A percentile compares a stretch with the other conserved stretches of the same genome.
phyloP scores from a whole-genome alignment of 148 eudicot genomes.

The Rhododendron williamsianum region DNA sequence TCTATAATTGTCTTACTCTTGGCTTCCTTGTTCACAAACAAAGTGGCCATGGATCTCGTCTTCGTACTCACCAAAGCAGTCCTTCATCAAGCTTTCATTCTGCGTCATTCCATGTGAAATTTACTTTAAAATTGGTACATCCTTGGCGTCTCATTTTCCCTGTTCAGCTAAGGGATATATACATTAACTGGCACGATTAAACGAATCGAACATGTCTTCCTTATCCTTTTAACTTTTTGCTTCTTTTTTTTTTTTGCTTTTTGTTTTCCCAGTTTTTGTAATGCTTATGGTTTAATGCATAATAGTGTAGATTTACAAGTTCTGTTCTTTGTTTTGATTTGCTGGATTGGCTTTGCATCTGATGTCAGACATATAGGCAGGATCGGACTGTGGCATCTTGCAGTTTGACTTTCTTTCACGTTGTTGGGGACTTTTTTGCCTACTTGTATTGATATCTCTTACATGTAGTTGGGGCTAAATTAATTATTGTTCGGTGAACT shows the following conservation, averaged over 20 bases:
- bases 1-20: background rate
- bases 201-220: background rate
- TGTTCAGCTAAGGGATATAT: background rate
- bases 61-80: background rate
- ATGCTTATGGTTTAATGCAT: background rate
- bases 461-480: no score
- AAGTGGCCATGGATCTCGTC: background rate
- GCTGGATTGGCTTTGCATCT: background rate
- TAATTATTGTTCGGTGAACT: no score
- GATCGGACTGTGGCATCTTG: background rate
- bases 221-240: background rate
- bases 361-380: no score
- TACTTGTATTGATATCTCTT: no score
- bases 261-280: background rate
- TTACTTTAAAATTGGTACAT: background rate
- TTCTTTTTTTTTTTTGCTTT: no score
- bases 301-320: background rate
- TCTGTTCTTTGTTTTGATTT: background rate
- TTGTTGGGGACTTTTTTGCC: no score
- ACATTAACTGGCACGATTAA: background rate
- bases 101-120: background rate
- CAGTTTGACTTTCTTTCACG: background rate
- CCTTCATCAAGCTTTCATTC: background rate
- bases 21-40: background rate
- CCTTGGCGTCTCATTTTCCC: background rate